Percentiles rank a stretch among this genome's conserved stretches.
These are phyloP conservation scores for Inga laurina DNA, from an alignment of 306 rosid species.

Conservation along the genomic window DNA sequence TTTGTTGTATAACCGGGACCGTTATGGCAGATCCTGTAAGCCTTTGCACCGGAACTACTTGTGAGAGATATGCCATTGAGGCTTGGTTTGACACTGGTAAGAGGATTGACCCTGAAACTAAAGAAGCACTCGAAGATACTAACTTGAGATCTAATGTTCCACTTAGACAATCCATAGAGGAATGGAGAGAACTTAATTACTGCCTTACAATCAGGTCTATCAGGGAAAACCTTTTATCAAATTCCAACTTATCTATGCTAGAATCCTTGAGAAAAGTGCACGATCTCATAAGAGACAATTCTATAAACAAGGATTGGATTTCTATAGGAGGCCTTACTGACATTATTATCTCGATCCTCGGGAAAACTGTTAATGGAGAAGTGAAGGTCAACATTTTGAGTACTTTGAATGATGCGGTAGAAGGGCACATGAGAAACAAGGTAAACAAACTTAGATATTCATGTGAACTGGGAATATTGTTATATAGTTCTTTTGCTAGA, in stretches of 20 bases:
- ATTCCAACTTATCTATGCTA: constrained; percentile 32
- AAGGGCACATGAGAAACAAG: constrained; percentile 79
- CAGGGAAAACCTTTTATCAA: constrained; percentile 46
- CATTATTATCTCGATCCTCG: constrained; percentile 53
- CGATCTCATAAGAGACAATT: constrained; percentile 60
- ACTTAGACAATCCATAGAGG: constrained; percentile 75
- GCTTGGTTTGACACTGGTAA: constrained; percentile 57
- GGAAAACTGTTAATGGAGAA: constrained; percentile 48
- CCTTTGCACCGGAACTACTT: constrained; percentile 85
- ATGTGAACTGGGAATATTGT: background rate
- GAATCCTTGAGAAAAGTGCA: constrained; percentile 62
- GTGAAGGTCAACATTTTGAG: constrained; percentile 59
- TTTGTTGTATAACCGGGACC: constrained; percentile 48
- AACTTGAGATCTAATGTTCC: constrained; percentile 63
- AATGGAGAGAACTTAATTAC: constrained; percentile 84
- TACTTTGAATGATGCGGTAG: constrained; percentile 64
- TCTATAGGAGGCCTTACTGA: constrained; percentile 63
- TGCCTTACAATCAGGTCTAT: constrained; percentile 65
- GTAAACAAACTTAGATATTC: constrained; percentile 34
- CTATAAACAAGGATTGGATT: constrained; percentile 86
- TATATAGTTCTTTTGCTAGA: constrained; percentile 18
- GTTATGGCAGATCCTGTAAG: constrained; percentile 93
- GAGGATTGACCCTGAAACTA: constrained; percentile 63
- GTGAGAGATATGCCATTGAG: constrained; percentile 75
- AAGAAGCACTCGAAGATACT: constrained; percentile 61